Base-by-base conservation (phyloP, 306 rosid genomes). In the Sindora glabra region DNA sequence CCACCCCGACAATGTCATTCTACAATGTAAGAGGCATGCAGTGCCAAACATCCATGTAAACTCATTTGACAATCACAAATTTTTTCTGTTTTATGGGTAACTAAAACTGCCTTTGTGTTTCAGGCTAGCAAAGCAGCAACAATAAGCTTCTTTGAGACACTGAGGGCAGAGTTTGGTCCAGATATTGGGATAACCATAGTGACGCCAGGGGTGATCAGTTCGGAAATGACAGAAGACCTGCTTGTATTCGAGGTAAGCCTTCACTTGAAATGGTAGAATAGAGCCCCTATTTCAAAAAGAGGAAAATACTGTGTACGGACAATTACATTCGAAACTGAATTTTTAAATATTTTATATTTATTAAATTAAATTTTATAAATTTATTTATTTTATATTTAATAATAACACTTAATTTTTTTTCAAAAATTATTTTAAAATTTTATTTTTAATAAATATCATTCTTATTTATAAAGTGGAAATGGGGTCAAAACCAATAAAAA, bases 101-200 rank as follows among this genome's bases (percentile, higher is more conserved):
- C 24, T 15, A 8, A 30, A 8, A 62, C 5, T 44, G 23, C 47
- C 7, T 26, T 29, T 38, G 13, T 23, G 9, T 34, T 48, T 39
- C 62, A 72, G 53, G 72, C 77, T 38, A 65, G 56, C 51, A 72
- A 72, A 24, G 77, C 64, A 23, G 68, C 72, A 32, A 18, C 44
- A 5, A 13, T 16, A 32, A 65, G 26, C 62, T 65, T 65, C 19
- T 58, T 51, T 26, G 77, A 65, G 50, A 56, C 72, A 3, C 25
- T 65, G 6, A 64, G 68, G 37, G 5, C 29, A 12, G 77, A 65
- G 33, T 38, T 65, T 1, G 68, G 57, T 21, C 3, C 22, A 2
- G 25, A 23, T 1, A 58, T 65, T 15, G 73, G 78, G 18, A 59
- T 73, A 41, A 72, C 68, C 12, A 58, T 73, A 22, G 78, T 73